Evolutionary conservation across 179 eudicot species (phyloP).

Genomic region (Carnegiea gigantea): DNA sequence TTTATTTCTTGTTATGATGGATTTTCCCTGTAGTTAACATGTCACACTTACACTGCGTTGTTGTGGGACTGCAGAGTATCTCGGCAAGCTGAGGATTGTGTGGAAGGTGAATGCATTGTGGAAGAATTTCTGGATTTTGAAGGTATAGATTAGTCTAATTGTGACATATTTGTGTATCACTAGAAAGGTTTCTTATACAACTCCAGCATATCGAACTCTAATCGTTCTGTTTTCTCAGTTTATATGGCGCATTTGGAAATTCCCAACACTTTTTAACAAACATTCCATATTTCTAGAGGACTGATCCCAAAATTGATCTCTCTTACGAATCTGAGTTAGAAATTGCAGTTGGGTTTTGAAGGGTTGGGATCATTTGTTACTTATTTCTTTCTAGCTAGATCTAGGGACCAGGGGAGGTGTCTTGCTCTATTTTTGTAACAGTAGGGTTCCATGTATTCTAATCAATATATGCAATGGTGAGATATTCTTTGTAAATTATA

Average conservation of each 20-base stretch:
- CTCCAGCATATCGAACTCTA: conserved; percentile 27
- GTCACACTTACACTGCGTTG: conserved; percentile 8
- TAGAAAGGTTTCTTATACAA: conserved; percentile 20
- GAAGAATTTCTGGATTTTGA: conserved; percentile 18
- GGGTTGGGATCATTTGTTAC: conserved; percentile 18
- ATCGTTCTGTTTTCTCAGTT: conserved; percentile 31
- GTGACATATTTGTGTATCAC: conserved; percentile 32
- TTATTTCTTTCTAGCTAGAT: conserved; percentile 1
- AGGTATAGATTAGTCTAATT: conserved; percentile 32
- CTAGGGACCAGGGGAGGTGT: conserved; percentile 4
- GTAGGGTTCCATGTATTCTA: conserved; percentile 24
- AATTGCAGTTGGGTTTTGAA: conserved; percentile 13
- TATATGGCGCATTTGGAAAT: conserved; percentile 29
- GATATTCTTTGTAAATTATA: conserved; percentile 22
- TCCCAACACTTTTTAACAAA: conserved; percentile 26
- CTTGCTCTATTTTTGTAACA: conserved; percentile 17
- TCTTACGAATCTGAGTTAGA: conserved; percentile 18
- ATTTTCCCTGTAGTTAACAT: background rate
- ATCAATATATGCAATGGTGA: conserved; percentile 14
- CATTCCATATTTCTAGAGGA: conserved; percentile 23
- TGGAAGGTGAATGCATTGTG: conserved; percentile 22
- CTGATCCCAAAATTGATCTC: conserved; percentile 14
- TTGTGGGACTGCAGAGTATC: conserved; percentile 33
- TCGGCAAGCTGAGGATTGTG: conserved; percentile 21
- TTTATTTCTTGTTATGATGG: background rate